A percentile compares a stretch with the other conserved stretches of the same genome.
These are phyloP conservation scores for Coprinopsis strossmayeri DNA, from an alignment of 768 basidiomycete genomes.

Conservation along the genomic window DNA sequence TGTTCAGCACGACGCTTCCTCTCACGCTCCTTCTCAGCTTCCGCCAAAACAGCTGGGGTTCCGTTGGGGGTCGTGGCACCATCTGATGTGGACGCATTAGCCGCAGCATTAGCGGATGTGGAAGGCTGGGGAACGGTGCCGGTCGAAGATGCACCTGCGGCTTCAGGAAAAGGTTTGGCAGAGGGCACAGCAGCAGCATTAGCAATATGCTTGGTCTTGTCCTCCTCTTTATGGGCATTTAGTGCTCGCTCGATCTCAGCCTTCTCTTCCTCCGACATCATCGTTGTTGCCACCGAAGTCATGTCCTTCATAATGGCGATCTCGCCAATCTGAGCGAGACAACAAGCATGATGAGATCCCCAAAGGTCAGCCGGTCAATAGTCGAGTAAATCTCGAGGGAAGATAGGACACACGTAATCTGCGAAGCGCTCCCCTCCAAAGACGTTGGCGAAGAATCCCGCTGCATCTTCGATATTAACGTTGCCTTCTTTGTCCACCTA, in stretches of 20 bases:
- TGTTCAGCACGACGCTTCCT: constrained; percentile 71
- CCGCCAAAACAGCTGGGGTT: constrained; percentile 13
- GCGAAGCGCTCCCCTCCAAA: constrained; percentile 92
- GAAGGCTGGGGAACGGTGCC: constrained; percentile 2
- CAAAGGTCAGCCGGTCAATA: not conserved
- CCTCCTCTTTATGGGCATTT: constrained; percentile 30
- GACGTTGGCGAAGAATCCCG: constrained; percentile 90
- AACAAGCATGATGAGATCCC: no score
- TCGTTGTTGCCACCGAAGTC: constrained; percentile 76
- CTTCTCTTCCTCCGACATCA: constrained; percentile 91
- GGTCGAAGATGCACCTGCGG: constrained; percentile 9
- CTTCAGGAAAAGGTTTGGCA: constrained; percentile 13
- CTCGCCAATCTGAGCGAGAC: constrained; percentile 80
- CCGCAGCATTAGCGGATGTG: constrained; percentile 12
- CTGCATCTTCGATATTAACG: constrained; percentile 81
- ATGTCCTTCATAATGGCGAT: constrained; percentile 94
- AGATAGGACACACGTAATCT: constrained; percentile 66
- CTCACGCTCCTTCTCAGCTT: constrained; percentile 27
- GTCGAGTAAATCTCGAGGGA: not conserved
- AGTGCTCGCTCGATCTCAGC: constrained; percentile 72
- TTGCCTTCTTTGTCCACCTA: constrained; percentile 76
- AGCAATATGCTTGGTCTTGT: constrained; percentile 5
- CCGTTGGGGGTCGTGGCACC: constrained; percentile 8
- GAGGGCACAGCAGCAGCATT: constrained; percentile 3
- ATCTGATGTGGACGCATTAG: not conserved